Percentiles rank a stretch among this genome's conserved stretches.
phyloP scores from a whole-genome alignment of 768 basidiomycete genomes.

The Phlebiopsis flavidoalba region DNA sequence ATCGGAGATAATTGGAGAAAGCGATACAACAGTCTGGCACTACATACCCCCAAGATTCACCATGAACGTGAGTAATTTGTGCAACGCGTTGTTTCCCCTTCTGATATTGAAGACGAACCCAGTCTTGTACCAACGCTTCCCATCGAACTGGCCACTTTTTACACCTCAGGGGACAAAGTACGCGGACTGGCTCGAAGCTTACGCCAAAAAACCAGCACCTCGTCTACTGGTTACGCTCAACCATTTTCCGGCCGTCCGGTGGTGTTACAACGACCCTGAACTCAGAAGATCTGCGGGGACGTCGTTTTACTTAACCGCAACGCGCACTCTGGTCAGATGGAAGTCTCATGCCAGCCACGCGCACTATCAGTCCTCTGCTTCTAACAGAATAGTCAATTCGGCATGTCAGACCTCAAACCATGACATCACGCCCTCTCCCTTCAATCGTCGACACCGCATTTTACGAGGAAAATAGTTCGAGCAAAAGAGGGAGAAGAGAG shows the following conservation, averaged over 20 bases:
- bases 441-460: no score
- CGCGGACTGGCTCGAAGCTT: slow-evolving; percentile 39
- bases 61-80: slow-evolving; percentile 9
- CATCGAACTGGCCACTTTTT: slow-evolving; percentile 34
- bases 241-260: slow-evolving; percentile 24
- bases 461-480: no score
- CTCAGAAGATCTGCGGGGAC: slow-evolving; percentile 27
- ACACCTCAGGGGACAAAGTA: slow-evolving; percentile 34
- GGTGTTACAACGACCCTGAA: slow-evolving; percentile 30
- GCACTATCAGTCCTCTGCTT: no score
- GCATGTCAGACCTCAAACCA: no score
- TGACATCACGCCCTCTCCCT: no score
- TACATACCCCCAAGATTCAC: slow-evolving; percentile 33
- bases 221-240: slow-evolving; percentile 34
- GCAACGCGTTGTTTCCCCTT: background rate
- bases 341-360: no score
- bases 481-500: no score
- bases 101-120: no score
- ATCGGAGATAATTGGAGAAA: slow-evolving; percentile 41
- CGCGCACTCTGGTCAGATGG: no score
- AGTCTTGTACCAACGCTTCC: slow-evolving; percentile 24
- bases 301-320: no score
- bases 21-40: slow-evolving; percentile 35
- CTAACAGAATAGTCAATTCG: no score
- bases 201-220: slow-evolving; percentile 35